A percentile compares a stretch with the other conserved stretches of the same genome.
Conservation (phyloP, 176 grass and related monocot genomes). For the Coix lacrymajobi region DNA sequence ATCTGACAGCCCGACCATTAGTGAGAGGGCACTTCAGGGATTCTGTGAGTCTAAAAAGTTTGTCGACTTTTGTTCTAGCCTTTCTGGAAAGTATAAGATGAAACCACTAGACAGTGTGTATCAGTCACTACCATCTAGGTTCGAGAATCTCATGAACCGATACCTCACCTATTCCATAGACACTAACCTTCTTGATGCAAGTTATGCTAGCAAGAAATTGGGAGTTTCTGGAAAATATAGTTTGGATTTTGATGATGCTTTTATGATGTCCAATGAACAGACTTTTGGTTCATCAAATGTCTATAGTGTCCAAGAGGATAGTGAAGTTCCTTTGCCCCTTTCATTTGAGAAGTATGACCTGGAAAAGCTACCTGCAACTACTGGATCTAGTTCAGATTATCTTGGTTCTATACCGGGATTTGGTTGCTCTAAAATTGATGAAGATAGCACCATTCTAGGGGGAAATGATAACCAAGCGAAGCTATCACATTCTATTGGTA, state of each 20-base stretch:
- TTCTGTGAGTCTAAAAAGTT: neutral
- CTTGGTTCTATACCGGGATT: conserved; percentile 34
- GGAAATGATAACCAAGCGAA: conserved; percentile 24
- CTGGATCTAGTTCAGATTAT: conserved; percentile 24
- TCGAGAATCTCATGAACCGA: conserved; percentile 37
- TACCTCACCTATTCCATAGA: conserved; percentile 25
- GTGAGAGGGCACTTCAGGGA: neutral
- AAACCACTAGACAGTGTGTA: neutral
- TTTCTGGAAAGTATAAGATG: neutral
- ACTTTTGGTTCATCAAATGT: conserved; percentile 16
- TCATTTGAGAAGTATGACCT: conserved; percentile 38
- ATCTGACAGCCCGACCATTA: neutral
- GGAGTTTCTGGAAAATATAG: conserved; percentile 15
- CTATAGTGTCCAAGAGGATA: conserved; percentile 4
- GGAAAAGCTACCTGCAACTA: conserved; percentile 32
- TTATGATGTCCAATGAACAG: conserved; percentile 22
- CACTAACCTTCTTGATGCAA: conserved; percentile 1
- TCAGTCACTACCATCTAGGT: conserved; percentile 37
- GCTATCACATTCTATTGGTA: neutral
- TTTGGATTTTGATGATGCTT: conserved; percentile 28
- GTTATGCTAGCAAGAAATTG: conserved; percentile 10
- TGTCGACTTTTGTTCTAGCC: neutral
- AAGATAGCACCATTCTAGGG: conserved; percentile 37
- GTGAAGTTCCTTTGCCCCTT: conserved; percentile 36
- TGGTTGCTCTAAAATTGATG: conserved; percentile 53